Base-by-base conservation (phyloP, 2,329 filamentous ascomycete genomes). In the Gaeumannomyces tritici region DNA sequence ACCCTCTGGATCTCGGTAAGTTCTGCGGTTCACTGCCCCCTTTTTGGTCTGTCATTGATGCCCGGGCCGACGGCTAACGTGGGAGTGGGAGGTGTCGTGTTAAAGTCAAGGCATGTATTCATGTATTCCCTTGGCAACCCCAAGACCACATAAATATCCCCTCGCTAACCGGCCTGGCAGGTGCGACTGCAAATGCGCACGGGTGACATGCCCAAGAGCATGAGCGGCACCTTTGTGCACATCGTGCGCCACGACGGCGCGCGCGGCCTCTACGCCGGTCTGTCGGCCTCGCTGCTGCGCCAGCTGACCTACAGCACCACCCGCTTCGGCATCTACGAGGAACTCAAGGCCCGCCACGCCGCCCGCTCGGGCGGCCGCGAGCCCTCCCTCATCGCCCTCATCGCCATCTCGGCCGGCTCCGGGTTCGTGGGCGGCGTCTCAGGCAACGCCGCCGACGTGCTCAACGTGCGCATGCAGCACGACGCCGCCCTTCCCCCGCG, bases 401-500 rank as follows among this genome's bases (percentile, higher is more conserved):
- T 96, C 66, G 89, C 84, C 67, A 90, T 98, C 75, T 91, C 93
- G 61, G 89, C 87, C 28, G 77, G 86, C 31, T 93, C 95, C 9
- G 95, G 95, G 61, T 90, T 97, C 72, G 76, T 96, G 3, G 95
- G 95, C 65, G 95, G 95, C 60, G 78, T 98, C 58, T 90, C 89
- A 7, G 95, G 95, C 67, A 99, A 98, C 77, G 92, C 93, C 3
- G 93, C 93, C 67, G 95, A 99, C 73, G 92, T 99, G 42, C 82
- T 97, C 70, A 99, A 99, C 76, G 95, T 99, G 60, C 91, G 95
- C 67, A 99, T 99, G 95, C 95, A 99, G 77, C 91, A 96, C 76
- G 95, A 88, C 71, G 88, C 90, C 2, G 86, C 91, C 0, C 84
- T 97, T 1, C 89, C 92, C 0, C 70, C 77, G 0, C 82, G 82